These are phyloP conservation scores for Hypoxylon sp. DNA, from an alignment of 2,329 filamentous ascomycete genomes.

Conservation along the genomic window DNA sequence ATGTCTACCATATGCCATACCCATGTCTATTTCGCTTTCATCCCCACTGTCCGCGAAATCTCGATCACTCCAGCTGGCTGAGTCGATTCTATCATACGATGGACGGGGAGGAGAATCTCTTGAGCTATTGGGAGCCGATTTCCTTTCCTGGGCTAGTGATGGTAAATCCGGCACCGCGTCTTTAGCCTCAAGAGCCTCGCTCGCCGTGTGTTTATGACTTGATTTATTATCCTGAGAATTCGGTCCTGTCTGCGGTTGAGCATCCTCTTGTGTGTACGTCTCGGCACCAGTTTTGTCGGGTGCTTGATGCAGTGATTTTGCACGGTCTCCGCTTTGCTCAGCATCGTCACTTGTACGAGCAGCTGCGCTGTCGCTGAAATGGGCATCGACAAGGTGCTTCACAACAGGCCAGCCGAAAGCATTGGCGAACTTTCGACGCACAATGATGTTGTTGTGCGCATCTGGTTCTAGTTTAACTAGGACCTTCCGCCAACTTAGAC, in stretches of 20 bases:
- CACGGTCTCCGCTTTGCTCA: conserved; percentile 77
- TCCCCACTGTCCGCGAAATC: conserved; percentile 72
- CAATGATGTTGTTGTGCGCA: conserved; percentile 98
- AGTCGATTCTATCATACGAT: conserved; percentile 62
- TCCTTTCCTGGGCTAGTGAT: conserved; percentile 43
- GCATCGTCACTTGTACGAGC: conserved; percentile 77
- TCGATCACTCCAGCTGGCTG: conserved; percentile 75
- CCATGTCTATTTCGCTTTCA: conserved; percentile 60
- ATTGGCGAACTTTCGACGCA: conserved; percentile 96
- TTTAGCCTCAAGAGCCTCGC: conserved; percentile 58
- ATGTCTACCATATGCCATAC: conserved; percentile 46
- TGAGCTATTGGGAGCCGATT: conserved; percentile 45
- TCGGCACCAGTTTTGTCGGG: conserved; percentile 77
- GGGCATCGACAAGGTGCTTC: conserved; percentile 93
- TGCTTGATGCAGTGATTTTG: conserved; percentile 69
- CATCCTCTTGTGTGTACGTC: conserved; percentile 61
- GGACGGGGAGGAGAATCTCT: conserved; percentile 49
- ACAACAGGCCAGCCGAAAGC: conserved; percentile 98
- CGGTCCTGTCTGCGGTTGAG: conserved; percentile 47
- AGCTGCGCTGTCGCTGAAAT: conserved; percentile 84
- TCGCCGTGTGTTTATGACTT: conserved; percentile 47
- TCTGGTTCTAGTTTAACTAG: conserved; percentile 95
- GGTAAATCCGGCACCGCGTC: conserved; percentile 66
- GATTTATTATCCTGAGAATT: conserved; percentile 12
- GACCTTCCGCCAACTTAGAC: conserved; percentile 95